Base-by-base conservation (phyloP, 345 rosid species). In the Brassica cretica region DNA sequence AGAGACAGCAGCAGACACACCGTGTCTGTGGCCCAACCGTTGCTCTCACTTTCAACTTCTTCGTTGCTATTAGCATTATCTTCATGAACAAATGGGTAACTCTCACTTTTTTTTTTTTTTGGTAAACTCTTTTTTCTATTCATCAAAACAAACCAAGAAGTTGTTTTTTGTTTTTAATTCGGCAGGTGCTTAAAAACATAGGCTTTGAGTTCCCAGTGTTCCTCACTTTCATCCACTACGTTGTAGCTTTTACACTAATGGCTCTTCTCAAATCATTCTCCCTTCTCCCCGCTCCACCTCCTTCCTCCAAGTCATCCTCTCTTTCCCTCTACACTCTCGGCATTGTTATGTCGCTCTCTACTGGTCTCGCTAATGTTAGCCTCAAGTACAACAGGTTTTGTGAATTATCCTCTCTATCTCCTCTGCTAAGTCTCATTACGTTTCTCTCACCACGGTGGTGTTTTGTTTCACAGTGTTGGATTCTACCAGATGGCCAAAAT, bases 401-500 rank as follows among this genome's bases (percentile, higher is more conserved):
- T 21, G 76, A n/a, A n/a, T n/a, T n/a, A n/a, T n/a, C n/a, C n/a
- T n/a, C n/a, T n/a, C n/a, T n/a, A n/a, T n/a, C n/a, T n/a, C n/a
- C n/a, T n/a, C n/a, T n/a, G n/a, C n/a, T n/a, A n/a, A n/a, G n/a
- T n/a, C n/a, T 63, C 10, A 2, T 8, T 0, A 0, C 0, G 24
- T 44, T 24, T 29, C 46, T 12, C 8, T 12, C 8, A 56, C 58
- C 27, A 37, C 32, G 0, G 3, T 15, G 0, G n/a, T 53, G 35
- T 39, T 56, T 6, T 62, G 30, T 30, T 29, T 37, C 71, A 1
- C 80, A 95, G 99, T 75, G 94, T 95, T 64, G 96, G 99, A 67
- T 95, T 95, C 83, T 95, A 95, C 83, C 98, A 91, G 87, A 95
- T 95, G 97, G 91, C 96, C 15, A 93, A 95, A 89, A 89, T 93